Conservation (phyloP, 805 yeast species). For the Yamadazyma ubonensis region DNA sequence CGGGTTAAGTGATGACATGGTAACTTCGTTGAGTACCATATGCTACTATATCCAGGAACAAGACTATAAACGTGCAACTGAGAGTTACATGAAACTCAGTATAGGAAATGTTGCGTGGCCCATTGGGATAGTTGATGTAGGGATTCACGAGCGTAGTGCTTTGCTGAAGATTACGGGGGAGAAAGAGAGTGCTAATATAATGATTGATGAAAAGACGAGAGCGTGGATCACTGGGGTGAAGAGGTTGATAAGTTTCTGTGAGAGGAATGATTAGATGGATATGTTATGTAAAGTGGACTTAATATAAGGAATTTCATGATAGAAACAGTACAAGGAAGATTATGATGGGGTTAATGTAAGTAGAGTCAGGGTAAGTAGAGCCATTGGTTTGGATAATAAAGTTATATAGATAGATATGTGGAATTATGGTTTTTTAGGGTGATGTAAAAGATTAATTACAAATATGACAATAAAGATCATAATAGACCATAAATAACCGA, state of each 20-base stretch:
- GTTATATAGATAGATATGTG: too few species aligned
- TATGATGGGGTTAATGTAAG: too few species aligned
- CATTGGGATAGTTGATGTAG: slow-evolving; percentile 75
- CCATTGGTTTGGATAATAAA: too few species aligned
- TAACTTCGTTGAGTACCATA: slow-evolving; percentile 59
- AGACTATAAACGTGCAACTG: slow-evolving; percentile 55
- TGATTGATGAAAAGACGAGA: slow-evolving; percentile 74
- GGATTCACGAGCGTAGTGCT: slow-evolving; percentile 74
- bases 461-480: too few species aligned
- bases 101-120: slow-evolving; percentile 94
- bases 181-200: slow-evolving; percentile 58
- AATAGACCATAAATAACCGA: too few species aligned
- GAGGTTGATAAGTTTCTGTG: slow-evolving; percentile 62
- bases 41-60: slow-evolving; percentile 56
- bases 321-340: too few species aligned
- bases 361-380: too few species aligned
- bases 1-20: slow-evolving; percentile 43
- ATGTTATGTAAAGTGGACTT: neutral
- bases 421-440: too few species aligned
- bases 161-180: slow-evolving; percentile 48
- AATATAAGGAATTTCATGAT: neutral
- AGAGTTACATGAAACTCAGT: slow-evolving; percentile 69
- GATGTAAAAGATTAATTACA: too few species aligned
- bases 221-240: slow-evolving; percentile 76
- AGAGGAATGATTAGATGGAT: slow-evolving; percentile 17